Conservation (phyloP, 176 grass and related monocot species). For the Dendrocalamus sinicus region DNA sequence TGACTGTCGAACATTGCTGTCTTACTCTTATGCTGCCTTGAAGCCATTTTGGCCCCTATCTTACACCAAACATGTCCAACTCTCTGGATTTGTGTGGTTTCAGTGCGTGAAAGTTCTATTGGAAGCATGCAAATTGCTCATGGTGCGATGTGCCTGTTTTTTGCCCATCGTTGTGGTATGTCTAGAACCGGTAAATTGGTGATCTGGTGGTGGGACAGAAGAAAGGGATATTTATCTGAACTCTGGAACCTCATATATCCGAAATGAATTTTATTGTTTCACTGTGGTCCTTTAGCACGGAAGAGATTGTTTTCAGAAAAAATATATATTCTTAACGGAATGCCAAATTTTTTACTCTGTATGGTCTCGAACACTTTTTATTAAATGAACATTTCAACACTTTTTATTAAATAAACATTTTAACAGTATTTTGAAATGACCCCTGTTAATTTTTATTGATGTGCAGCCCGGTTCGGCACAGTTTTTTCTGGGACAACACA, state of each 20-base stretch:
- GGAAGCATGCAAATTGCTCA: conserved; percentile 1
- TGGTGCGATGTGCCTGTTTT: background rate
- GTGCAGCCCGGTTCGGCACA: too few relatives aligned
- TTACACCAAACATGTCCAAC: background rate
- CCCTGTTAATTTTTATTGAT: too few relatives aligned
- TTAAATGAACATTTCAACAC: too few relatives aligned
- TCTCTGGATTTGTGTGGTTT: conserved; percentile 18
- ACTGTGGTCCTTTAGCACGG: too few relatives aligned
- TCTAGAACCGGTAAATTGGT: conserved; percentile 22
- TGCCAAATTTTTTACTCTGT: too few relatives aligned
- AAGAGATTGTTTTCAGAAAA: too few relatives aligned
- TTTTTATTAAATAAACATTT: too few relatives aligned
- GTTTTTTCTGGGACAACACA: too few relatives aligned
- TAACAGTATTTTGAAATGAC: too few relatives aligned
- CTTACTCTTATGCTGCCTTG: background rate
- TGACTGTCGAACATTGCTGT: background rate
- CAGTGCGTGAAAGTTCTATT: background rate
- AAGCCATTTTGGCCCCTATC: background rate
- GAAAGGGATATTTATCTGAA: conserved; percentile 1
- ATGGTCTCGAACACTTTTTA: too few relatives aligned
- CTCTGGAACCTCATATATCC: background rate
- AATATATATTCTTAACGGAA: too few relatives aligned
- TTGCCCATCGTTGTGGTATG: conserved; percentile 11
- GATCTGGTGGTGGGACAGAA: conserved; percentile 28
- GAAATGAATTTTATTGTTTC: too few relatives aligned